A percentile compares a stretch with the other conserved stretches of the same genome.
Evolutionary conservation across 495 filamentous ascomycete species (phyloP).

Genomic region (Clohesyomyces aquaticus): DNA sequence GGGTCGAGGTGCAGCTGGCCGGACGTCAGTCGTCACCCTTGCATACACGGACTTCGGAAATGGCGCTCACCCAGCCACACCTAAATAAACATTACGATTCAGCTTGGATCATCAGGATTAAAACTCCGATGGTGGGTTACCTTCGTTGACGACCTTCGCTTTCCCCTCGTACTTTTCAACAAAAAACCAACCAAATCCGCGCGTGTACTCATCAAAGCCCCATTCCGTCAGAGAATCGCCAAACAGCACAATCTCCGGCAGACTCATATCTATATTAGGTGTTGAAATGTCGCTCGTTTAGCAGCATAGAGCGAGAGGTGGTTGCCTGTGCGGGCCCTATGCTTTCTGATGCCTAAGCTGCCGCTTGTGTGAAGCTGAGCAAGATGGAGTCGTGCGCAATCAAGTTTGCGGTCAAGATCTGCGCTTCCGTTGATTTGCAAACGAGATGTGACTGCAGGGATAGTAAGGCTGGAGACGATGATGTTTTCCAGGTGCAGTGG

Average conservation of each 20-base stretch:
- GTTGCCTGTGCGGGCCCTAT: no score
- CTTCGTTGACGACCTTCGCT: conserved; percentile 37
- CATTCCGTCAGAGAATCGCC: conserved; percentile 41
- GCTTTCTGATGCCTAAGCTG: no score
- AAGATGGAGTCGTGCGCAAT: neutral
- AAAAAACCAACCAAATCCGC: conserved; percentile 35
- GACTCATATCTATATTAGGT: conserved; percentile 7
- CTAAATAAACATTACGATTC: conserved; percentile 19
- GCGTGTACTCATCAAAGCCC: conserved; percentile 34
- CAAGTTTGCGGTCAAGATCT: neutral
- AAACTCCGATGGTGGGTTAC: conserved; percentile 15
- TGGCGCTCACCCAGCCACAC: conserved; percentile 36
- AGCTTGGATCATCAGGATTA: neutral
- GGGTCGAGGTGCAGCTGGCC: conserved; percentile 33
- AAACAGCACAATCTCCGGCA: conserved; percentile 40
- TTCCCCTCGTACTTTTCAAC: conserved; percentile 35
- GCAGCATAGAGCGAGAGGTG: no score
- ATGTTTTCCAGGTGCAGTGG: neutral
- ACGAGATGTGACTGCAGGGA: neutral
- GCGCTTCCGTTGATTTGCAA: neutral
- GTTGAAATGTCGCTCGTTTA: neutral
- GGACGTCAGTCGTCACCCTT: neutral
- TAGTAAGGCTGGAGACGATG: neutral
- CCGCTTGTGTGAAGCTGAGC: neutral
- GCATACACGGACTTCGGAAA: conserved; percentile 15